Evolutionary conservation across 345 rosid species (phyloP), one percentile per base, ranked within the genome.

Genomic region (Microcos paniculata): DNA sequence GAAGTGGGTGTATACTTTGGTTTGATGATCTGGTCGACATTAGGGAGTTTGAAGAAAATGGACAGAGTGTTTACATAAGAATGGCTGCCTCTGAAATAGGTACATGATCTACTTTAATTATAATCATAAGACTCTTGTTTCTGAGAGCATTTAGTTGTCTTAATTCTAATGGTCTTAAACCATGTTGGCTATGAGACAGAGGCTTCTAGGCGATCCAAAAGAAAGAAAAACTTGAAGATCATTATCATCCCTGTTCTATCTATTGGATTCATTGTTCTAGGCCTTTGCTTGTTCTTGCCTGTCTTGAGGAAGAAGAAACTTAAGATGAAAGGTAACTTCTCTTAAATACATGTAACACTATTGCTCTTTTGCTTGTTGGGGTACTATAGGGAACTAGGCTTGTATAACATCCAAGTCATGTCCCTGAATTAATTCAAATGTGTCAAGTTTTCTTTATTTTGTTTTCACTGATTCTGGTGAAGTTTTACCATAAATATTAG

Each of bases 1-100:
- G 88, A 24, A 79, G 79, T 18, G 94, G 94, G 1, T 88, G 94
- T 67, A 68, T 87, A 72, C 79, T 82, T 42, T 88, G 91, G 94
- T 72, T 76, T 13, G 80, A 64, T 45, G 85, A 71, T 21, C 85
- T 88, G 6, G 53, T 76, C 1, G 91, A 90, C 69, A 84, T 81
- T 0, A 74, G 78, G 55, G 61, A 56, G 43, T 71, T 13, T 1
- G 59, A 46, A 2, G 33, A 63, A 62, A 64, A 49, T 46, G 71
- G 77, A 46, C 70, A 74, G 62, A 68, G n/a, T 51, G 5, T 62
- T 31, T 74, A 48, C 35, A 23, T 62, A 9, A 74, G 71, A 24
- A 45, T 74, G 77, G 71, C 77, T 46, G 77, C 77, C 30, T 72
- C 67, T 13, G 76, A 72, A 58, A 74, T 78, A 58, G 84, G 84